phyloP scores from a whole-genome alignment of 164 flowering plant genomes.

The Kalanchoe fedtschenkoi region DNA sequence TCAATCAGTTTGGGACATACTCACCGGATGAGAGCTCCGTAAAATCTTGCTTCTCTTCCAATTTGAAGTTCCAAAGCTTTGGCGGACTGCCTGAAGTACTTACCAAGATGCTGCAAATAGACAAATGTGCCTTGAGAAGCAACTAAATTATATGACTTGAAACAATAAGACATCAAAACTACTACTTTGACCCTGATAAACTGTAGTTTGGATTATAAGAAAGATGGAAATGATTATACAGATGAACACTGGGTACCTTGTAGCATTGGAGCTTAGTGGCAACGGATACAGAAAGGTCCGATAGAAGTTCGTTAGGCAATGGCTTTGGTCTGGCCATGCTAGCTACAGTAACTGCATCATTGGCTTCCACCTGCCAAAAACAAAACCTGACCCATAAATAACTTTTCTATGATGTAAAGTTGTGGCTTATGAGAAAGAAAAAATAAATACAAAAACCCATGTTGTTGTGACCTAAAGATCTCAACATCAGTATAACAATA shows the following conservation, averaged over 20 bases:
- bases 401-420: no score
- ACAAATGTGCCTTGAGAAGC: not conserved
- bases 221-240: not conserved
- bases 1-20: not conserved
- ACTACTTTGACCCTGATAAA: not conserved
- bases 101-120: slow-evolving; percentile 60
- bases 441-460: no score
- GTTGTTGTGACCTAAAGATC: not conserved
- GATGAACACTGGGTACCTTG: slow-evolving; percentile 36
- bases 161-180: no score
- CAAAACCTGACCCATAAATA: no score
- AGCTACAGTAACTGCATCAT: slow-evolving; percentile 91
- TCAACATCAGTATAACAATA: not conserved
- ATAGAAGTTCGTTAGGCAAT: slow-evolving; percentile 61
- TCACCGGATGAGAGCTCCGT: slow-evolving; percentile 92
- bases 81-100: slow-evolving; percentile 86
- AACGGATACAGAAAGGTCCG: slow-evolving; percentile 73
- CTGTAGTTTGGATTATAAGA: no score
- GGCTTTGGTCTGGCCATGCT: slow-evolving; percentile 86
- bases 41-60: slow-evolving; percentile 83
- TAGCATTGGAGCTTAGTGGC: slow-evolving; percentile 88
- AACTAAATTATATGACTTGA: not conserved
- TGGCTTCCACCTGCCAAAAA: slow-evolving; percentile 70
- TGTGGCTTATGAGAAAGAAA: no score
- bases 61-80: slow-evolving; percentile 81